phyloP scores from a whole-genome alignment of 208 protist genomes.

The Strigomonas culicis region DNA sequence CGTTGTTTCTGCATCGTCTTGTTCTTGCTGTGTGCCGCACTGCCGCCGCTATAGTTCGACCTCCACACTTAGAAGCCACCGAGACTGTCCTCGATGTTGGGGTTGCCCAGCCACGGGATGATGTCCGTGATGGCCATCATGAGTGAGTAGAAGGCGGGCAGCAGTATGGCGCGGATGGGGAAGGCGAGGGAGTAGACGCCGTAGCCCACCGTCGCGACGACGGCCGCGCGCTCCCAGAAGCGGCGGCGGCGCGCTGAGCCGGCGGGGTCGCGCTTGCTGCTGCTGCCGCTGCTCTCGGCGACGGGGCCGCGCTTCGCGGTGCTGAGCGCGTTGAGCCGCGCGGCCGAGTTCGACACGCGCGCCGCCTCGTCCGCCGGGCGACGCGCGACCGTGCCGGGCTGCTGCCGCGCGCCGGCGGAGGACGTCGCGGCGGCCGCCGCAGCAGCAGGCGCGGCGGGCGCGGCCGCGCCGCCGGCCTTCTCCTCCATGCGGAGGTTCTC shows the following conservation, averaged over 20 bases:
- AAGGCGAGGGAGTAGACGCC: constrained; percentile 73
- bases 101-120: constrained; percentile 73
- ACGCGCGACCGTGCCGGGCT: not conserved
- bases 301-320: constrained; percentile 7
- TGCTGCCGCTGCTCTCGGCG: constrained; percentile 11
- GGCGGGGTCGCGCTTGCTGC: constrained; percentile 25
- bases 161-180: constrained; percentile 67
- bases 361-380: constrained; percentile 4
- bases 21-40: too few relatives aligned
- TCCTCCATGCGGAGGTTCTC: constrained; percentile 41
- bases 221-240: constrained; percentile 78
- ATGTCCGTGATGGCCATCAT: constrained; percentile 53
- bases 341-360: constrained; percentile 40
- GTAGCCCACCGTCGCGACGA: constrained; percentile 48
- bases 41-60: constrained; percentile 14
- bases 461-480: constrained; percentile 2
- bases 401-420: not conserved
- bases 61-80: not conserved
- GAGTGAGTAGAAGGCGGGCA: constrained; percentile 65
- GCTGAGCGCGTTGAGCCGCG: constrained; percentile 53
- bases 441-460: not conserved
- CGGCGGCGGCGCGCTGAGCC: constrained; percentile 32
- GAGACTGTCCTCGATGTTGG: constrained; percentile 19
- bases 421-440: constrained; percentile 2
- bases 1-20: too few relatives aligned